These are phyloP conservation scores for Amauroascus verrucosus DNA, from an alignment of 2,329 filamentous ascomycete genomes.

Conservation along the genomic window DNA sequence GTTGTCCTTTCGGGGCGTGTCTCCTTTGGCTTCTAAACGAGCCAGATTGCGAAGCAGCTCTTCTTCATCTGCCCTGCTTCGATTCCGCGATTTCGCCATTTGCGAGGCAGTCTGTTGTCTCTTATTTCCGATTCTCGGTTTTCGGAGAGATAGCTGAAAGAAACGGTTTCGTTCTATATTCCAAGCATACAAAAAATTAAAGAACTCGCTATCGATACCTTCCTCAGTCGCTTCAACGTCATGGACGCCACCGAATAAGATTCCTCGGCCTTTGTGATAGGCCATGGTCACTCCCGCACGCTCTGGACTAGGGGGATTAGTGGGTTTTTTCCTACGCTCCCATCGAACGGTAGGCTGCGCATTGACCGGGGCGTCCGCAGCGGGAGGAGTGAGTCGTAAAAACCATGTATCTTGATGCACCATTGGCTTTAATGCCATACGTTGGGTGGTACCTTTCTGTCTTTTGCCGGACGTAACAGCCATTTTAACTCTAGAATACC, in stretches of 20 bases:
- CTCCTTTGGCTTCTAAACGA: constrained; percentile 65
- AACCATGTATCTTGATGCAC: constrained; percentile 95
- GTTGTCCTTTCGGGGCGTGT: constrained; percentile 40
- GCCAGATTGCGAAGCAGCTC: constrained; percentile 80
- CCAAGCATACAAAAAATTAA: constrained; percentile 84
- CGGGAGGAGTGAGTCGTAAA: constrained; percentile 65
- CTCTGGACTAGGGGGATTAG: constrained; percentile 72
- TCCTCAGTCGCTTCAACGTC: constrained; percentile 87
- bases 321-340: constrained; percentile 87
- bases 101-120: constrained; percentile 36
- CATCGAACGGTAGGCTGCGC: constrained; percentile 67
- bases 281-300: constrained; percentile 89
- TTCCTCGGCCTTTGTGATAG: constrained; percentile 83
- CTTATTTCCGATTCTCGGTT: constrained; percentile 58
- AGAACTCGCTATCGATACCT: constrained; percentile 94
- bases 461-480: constrained; percentile 50
- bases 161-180: constrained; percentile 93
- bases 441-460: constrained; percentile 49
- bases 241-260: constrained; percentile 88
- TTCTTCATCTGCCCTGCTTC: constrained; percentile 82
- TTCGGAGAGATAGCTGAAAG: constrained; percentile 70
- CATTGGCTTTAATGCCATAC: constrained; percentile 71
- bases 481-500: constrained; percentile 83
- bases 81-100: constrained; percentile 46
- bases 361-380: constrained; percentile 54